Base-by-base conservation (phyloP, 805 yeast genomes). In the Saccharomycopsis schoenii region DNA sequence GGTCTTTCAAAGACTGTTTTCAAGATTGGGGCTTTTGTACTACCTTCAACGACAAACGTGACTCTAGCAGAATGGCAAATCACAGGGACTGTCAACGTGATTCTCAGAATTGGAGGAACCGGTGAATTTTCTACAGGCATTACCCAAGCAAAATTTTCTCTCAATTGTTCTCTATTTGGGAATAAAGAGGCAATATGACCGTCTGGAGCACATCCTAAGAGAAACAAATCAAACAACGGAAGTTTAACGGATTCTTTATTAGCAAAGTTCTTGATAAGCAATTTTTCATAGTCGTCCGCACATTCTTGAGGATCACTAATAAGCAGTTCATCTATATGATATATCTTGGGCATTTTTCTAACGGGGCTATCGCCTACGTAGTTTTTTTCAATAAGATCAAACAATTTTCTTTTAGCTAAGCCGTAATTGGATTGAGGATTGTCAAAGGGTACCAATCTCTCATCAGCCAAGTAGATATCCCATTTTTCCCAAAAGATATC, bases 141-240 rank as follows among this genome's bases (percentile, higher is more conserved):
- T 65, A 92, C 92, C 97, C 98, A 93, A 1, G 97, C 97, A 67
- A 87, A 80, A 64, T 86, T 82, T 72, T 93, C 99, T 70, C 97
- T 81, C 66, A 93, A 77, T 60, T 88, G 86, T 67, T 89, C 94
- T 69, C 89, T 94, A 70, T 87, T 86, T 24, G 99, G 99, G 78
- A 93, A 93, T 60, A 93, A 80, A n/a, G 96, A 90, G 58, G 97
- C 97, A 69, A 90, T 89, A 73, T 93, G 99, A 24, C 99, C 99
- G 73, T 93, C 99, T 2, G 98, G 98, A 0, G 99, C 99, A 78
- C 98, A 93, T 29, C 99, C 99, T 62, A 94, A 78, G 66, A 94
- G 77, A 64, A 94, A 81, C 59, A 94, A 76, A 73, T 94, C 98
- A 75, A 94, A 93, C 83, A 89, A 85, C 62, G 99, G 99, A 64